Conservation (phyloP, 495 filamentous ascomycete species). For the Penicillium riverlandense region DNA sequence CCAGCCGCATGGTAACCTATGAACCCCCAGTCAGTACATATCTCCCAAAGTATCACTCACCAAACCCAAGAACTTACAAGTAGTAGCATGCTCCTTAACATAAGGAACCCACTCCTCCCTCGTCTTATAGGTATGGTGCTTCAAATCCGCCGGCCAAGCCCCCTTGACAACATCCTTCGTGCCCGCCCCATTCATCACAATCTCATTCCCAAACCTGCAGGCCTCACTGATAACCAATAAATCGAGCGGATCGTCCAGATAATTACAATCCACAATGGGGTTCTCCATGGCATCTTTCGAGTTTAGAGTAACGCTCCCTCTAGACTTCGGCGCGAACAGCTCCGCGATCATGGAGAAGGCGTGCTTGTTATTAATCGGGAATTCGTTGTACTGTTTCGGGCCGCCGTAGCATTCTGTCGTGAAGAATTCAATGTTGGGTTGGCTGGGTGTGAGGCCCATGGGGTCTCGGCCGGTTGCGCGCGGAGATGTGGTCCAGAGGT, state of each 20-base stretch:
- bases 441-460: constrained; percentile 39
- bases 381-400: constrained; percentile 41
- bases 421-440: constrained; percentile 48
- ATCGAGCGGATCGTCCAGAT: constrained; percentile 41
- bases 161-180: constrained; percentile 51
- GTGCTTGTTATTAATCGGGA: constrained; percentile 33
- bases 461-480: constrained; percentile 40
- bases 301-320: constrained; percentile 31
- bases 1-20: constrained; percentile 44
- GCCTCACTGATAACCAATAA: constrained; percentile 41
- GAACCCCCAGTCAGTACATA: constrained; percentile 3
- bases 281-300: constrained; percentile 29
- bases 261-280: constrained; percentile 45
- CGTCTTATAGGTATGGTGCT: constrained; percentile 37
- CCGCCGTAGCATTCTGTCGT: constrained; percentile 47
- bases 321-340: constrained; percentile 31
- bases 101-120: constrained; percentile 42
- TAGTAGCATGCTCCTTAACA: constrained; percentile 45
- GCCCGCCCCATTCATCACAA: constrained; percentile 43
- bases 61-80: constrained; percentile 27
- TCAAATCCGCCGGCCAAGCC: constrained; percentile 41
- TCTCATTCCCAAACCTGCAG: constrained; percentile 45
- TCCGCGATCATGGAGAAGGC: constrained; percentile 38
- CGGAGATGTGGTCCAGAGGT: constrained; percentile 33
- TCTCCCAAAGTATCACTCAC: neutral